phyloP scores from a whole-genome alignment of 768 basidiomycete genomes.

The Phylloporus sp. region DNA sequence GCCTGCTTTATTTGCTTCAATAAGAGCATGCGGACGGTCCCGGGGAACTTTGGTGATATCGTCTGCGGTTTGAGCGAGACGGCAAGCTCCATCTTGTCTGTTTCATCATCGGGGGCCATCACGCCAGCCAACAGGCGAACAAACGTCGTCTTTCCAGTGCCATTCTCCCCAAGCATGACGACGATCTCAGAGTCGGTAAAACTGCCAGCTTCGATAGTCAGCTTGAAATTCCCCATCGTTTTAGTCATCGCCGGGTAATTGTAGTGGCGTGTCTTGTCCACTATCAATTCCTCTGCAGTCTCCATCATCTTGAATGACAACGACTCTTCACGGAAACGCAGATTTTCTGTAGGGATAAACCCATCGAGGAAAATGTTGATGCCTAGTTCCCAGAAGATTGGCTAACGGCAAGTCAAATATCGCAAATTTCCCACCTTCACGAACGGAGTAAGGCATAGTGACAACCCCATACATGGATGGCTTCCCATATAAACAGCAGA shows the following conservation, averaged over 20 bases:
- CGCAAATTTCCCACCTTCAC: slow-evolving; percentile 66
- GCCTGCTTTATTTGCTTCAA: slow-evolving; percentile 91
- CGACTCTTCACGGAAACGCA: slow-evolving; percentile 95
- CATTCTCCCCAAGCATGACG: slow-evolving; percentile 99
- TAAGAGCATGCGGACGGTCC: slow-evolving; percentile 92
- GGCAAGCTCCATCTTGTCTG: slow-evolving; percentile 72
- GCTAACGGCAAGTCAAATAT: neutral
- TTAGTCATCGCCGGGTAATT: slow-evolving; percentile 96
- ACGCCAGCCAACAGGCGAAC: slow-evolving; percentile 94
- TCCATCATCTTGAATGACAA: slow-evolving; percentile 98
- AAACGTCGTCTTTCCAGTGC: slow-evolving; percentile 98
- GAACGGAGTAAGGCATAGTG: slow-evolving; percentile 96
- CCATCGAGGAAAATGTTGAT: slow-evolving; percentile 99
- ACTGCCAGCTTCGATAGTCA: slow-evolving; percentile 82
- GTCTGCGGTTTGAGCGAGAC: slow-evolving; percentile 99
- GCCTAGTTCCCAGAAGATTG: slow-evolving; percentile 42
- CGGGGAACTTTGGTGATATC: slow-evolving; percentile 96
- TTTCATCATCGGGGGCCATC: slow-evolving; percentile 71
- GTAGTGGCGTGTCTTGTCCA: slow-evolving; percentile 87
- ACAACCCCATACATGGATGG: slow-evolving; percentile 98
- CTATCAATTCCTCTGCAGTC: slow-evolving; percentile 84
- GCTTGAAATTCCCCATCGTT: slow-evolving; percentile 92
- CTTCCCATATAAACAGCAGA: slow-evolving; percentile 97
- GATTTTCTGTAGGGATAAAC: slow-evolving; percentile 96
- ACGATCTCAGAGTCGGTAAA: slow-evolving; percentile 99